phyloP scores from a whole-genome alignment of 2,329 filamentous ascomycete species.

The Tolypocladium endophyticum region DNA sequence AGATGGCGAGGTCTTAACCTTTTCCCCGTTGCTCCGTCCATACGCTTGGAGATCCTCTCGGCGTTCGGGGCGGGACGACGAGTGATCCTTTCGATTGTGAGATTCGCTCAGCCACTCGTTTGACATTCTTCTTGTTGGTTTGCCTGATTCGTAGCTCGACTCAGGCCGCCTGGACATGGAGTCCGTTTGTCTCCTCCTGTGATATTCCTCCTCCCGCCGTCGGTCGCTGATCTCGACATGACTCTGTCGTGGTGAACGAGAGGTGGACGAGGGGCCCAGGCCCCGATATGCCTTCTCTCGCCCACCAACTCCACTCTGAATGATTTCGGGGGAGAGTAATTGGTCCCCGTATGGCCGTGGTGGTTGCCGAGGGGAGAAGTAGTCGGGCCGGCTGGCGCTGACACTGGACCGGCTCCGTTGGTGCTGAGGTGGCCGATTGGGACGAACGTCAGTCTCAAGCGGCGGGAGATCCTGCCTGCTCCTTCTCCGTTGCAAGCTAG shows the following conservation, averaged over 20 bases:
- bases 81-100: slow-evolving; percentile 14
- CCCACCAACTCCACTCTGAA: slow-evolving; percentile 27
- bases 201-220: slow-evolving; percentile 12
- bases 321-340: slow-evolving; percentile 30
- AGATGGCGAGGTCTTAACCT: slow-evolving; percentile 8
- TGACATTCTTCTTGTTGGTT: slow-evolving; percentile 17
- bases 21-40: slow-evolving; percentile 12
- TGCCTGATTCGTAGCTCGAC: slow-evolving; percentile 14
- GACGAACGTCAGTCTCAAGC: slow-evolving; percentile 29
- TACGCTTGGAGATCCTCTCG: slow-evolving; percentile 20
- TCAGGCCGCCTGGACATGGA: slow-evolving; percentile 12
- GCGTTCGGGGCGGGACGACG: slow-evolving; percentile 15
- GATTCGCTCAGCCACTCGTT: slow-evolving; percentile 20
- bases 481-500: slow-evolving; percentile 16
- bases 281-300: slow-evolving; percentile 32
- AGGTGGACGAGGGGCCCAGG: slow-evolving; percentile 12
- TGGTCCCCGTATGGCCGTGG: slow-evolving; percentile 20
- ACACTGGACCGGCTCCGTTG: slow-evolving; percentile 25
- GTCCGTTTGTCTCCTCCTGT: slow-evolving; percentile 14
- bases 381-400: slow-evolving; percentile 18
- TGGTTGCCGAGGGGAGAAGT: slow-evolving; percentile 18
- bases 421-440: slow-evolving; percentile 16
- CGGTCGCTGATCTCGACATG: slow-evolving; percentile 17
- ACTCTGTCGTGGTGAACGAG: slow-evolving; percentile 22
- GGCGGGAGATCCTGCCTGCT: slow-evolving; percentile 31